Evolutionary conservation across 495 filamentous ascomycete genomes (phyloP), one percentile per base, ranked within the genome.

Genomic region (Neurospora hispaniola): DNA sequence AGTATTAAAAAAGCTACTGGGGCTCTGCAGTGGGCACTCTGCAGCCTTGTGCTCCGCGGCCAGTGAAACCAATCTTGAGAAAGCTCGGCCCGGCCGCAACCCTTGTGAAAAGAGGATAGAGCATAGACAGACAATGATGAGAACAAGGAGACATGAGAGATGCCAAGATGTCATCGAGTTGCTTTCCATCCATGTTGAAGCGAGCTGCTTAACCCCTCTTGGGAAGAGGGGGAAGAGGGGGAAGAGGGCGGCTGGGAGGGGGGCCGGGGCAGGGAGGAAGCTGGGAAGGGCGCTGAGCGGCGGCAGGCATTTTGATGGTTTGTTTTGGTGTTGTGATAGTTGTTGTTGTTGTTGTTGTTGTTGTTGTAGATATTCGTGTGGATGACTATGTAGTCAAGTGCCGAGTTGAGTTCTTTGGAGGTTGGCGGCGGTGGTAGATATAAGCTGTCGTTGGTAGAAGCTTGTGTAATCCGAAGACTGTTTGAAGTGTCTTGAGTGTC

Each of bases 261-360:
- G 92, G 92, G 78, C 92, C 92, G 5, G 92, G 92, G 88, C 91
- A 94, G 76, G 92, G 92, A 86, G 92, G 92, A 75, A 94, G 90
- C 75, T 89, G 86, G 77, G 89, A 88, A 70, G 90, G 87, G 78
- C 89, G 88, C 83, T 92, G 86, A 23, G 83, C 76, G 70, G 80
- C 77, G 70, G 85, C 86, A 86, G 89, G 89, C 89, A 91, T 90
- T 75, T 80, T 88, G 84, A 76, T 78, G 77, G 73, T 71, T 46
- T 73, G 70, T 71, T 54, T 69, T 73, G 71, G 75, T 73, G 74
- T 68, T 75, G 74, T 43, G 44, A 39, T 68, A 11, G 31, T 31
- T 16, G 73, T 39, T 31, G 54, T 62, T 62, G 72, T 39, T 72
- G 73, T 39, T 31, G 54, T 62, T 62, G 72, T 39, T 72, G 68